A percentile compares a stretch with the other conserved stretches of the same genome.
These are phyloP conservation scores for Kitagawia praeruptora DNA, from an alignment of 129 eudicot species.

Conservation along the genomic window DNA sequence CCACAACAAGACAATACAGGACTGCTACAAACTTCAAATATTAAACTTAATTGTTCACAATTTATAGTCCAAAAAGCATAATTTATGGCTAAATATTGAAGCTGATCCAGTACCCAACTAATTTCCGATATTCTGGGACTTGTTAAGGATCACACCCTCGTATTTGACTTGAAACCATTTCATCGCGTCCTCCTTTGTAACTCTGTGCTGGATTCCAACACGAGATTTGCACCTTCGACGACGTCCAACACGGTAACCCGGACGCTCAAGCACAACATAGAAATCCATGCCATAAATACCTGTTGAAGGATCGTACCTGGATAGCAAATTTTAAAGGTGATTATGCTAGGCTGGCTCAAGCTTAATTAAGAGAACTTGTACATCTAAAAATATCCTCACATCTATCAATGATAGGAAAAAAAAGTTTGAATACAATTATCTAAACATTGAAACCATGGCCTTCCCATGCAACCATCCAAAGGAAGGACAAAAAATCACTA, in stretches of 20 bases:
- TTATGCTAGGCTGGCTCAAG: background rate
- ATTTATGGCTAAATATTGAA: background rate
- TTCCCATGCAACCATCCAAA: background rate
- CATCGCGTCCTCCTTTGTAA: conserved; percentile 8
- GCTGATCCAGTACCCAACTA: background rate
- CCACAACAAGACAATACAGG: background rate
- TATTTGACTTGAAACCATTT: conserved; percentile 13
- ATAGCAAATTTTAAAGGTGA: background rate
- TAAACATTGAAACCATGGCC: background rate
- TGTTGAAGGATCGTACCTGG: conserved; percentile 3
- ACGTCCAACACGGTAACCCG: background rate
- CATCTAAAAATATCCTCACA: background rate
- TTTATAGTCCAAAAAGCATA: no score
- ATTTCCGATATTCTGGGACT: conserved; percentile 5
- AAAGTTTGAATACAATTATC: no score
- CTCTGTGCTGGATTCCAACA: conserved; percentile 9
- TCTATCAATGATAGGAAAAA: no score
- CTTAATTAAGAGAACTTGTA: background rate
- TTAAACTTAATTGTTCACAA: background rate
- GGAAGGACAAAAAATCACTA: background rate
- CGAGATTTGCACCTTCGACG: conserved; percentile 4
- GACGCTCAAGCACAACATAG: conserved; percentile 9
- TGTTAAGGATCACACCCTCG: conserved; percentile 10
- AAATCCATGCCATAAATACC: conserved; percentile 8
- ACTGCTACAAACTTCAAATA: background rate